Evolutionary conservation across 177 flowering plant species (phyloP).

Genomic region (Vitis hybrid): DNA sequence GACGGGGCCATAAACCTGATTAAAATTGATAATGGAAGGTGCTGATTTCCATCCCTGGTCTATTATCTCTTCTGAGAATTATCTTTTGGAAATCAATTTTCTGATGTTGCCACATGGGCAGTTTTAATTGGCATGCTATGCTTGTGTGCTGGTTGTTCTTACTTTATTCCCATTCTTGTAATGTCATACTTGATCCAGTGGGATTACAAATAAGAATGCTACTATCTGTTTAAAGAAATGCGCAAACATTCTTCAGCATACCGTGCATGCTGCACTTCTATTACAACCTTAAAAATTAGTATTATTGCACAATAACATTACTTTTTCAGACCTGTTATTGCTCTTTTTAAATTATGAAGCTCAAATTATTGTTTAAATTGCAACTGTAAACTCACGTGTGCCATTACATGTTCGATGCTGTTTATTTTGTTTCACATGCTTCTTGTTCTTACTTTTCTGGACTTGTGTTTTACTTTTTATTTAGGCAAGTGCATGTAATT

Average conservation of each 20-base stretch:
- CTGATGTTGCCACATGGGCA: not conserved
- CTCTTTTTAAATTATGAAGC: not conserved
- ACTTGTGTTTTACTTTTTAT: constrained; percentile 1
- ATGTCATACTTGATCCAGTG: not conserved
- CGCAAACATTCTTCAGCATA: not conserved
- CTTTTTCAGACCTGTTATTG: not conserved
- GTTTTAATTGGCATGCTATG: not conserved
- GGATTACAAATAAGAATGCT: not conserved
- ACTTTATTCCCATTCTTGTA: not conserved
- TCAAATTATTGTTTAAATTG: not conserved
- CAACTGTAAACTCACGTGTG: no score
- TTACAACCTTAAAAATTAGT: not conserved
- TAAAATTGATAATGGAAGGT: constrained; percentile 76
- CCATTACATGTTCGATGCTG: no score
- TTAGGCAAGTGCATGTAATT: not conserved
- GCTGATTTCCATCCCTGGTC: constrained; percentile 2
- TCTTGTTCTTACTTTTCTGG: not conserved
- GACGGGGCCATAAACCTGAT: constrained; percentile 96
- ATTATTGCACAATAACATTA: not conserved
- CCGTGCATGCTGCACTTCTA: not conserved
- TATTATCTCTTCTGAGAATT: no score
- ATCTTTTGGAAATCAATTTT: not conserved
- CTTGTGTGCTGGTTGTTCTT: not conserved
- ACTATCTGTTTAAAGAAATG: not conserved
- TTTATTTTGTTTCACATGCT: no score